Conservation (phyloP, 805 yeast species). For the Metschnikowia orientalis region DNA sequence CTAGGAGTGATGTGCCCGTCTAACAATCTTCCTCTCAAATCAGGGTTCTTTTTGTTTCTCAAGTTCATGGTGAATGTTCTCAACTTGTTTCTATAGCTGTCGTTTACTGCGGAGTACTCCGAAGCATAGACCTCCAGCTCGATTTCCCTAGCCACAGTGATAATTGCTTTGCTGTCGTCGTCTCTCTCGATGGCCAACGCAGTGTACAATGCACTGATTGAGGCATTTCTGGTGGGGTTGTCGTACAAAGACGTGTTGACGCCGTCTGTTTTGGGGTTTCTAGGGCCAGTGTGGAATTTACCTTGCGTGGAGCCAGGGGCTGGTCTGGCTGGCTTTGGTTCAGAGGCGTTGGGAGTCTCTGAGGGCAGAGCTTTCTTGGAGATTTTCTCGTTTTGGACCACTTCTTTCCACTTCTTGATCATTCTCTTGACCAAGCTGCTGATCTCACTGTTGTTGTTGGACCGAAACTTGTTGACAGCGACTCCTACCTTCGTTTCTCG, state of each 20-base stretch:
- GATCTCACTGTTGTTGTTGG: conserved; percentile 63
- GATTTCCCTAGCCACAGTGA: conserved; percentile 62
- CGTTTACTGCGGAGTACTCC: conserved; percentile 54
- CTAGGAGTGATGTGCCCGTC: conserved; percentile 62
- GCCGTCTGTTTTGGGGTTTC: conserved; percentile 80
- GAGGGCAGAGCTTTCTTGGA: conserved; percentile 25
- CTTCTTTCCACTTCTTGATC: conserved; percentile 87
- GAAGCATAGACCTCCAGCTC: conserved; percentile 66
- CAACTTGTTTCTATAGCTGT: conserved; percentile 73
- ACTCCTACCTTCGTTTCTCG: conserved; percentile 97
- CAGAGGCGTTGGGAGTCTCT: conserved; percentile 8
- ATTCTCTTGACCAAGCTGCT: conserved; percentile 71
- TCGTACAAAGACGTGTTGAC: conserved; percentile 64
- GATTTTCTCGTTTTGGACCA: conserved; percentile 64
- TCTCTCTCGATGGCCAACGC: conserved; percentile 81
- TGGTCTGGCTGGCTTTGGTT: conserved; percentile 8
- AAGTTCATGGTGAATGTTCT: conserved; percentile 84
- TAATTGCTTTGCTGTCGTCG: conserved; percentile 52
- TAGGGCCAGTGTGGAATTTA: conserved; percentile 47
- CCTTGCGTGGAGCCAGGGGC: conserved; percentile 24
- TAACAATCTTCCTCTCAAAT: conserved; percentile 64
- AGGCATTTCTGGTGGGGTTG: conserved; percentile 77
- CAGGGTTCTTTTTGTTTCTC: conserved; percentile 86
- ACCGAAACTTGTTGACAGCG: conserved; percentile 83
- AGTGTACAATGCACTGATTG: conserved; percentile 78